These are phyloP conservation scores for Zygosaccharomyces pseudorouxii DNA, from an alignment of 805 yeast genomes.

Conservation along the genomic window DNA sequence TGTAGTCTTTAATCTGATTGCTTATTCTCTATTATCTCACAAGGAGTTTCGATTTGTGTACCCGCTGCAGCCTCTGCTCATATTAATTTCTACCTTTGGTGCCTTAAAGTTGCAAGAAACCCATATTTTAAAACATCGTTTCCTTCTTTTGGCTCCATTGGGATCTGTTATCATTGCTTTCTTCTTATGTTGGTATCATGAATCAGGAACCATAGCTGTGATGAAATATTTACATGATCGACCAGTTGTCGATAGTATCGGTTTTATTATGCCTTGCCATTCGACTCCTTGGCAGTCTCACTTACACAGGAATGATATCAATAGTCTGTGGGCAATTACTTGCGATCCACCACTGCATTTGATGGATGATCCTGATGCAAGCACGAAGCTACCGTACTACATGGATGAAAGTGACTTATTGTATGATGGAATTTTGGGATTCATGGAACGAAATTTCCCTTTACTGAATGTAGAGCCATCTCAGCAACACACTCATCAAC, in stretches of 20 bases:
- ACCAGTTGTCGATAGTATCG: slow-evolving; percentile 47
- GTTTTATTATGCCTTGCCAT: slow-evolving; percentile 93
- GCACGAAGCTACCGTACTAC: slow-evolving; percentile 42
- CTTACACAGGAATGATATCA: slow-evolving; percentile 53
- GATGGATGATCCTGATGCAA: slow-evolving; percentile 30
- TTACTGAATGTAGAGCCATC: slow-evolving; percentile 24
- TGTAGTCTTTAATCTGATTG: slow-evolving; percentile 42
- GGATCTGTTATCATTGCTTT: slow-evolving; percentile 20
- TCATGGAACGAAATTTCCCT: slow-evolving; percentile 53
- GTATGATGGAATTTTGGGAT: slow-evolving; percentile 60
- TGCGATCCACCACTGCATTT: slow-evolving; percentile 81
- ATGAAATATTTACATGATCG: slow-evolving; percentile 47
- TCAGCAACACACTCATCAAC: slow-evolving; percentile 28
- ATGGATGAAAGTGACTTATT: slow-evolving; percentile 85
- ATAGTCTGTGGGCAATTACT: slow-evolving; percentile 67
- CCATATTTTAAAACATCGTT: background rate
- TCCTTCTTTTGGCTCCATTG: slow-evolving; percentile 21
- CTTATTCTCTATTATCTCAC: slow-evolving; percentile 68
- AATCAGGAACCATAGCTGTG: slow-evolving; percentile 77
- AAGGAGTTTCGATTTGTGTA: slow-evolving; percentile 89
- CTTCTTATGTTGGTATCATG: slow-evolving; percentile 66
- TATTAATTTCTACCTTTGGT: slow-evolving; percentile 47
- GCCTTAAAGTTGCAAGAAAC: slow-evolving; percentile 2
- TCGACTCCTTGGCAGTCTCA: slow-evolving; percentile 94
- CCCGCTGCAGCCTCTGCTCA: slow-evolving; percentile 73